These are phyloP conservation scores for Hyaloscypha hepaticicola DNA, from an alignment of 495 filamentous ascomycete genomes.

Conservation along the genomic window DNA sequence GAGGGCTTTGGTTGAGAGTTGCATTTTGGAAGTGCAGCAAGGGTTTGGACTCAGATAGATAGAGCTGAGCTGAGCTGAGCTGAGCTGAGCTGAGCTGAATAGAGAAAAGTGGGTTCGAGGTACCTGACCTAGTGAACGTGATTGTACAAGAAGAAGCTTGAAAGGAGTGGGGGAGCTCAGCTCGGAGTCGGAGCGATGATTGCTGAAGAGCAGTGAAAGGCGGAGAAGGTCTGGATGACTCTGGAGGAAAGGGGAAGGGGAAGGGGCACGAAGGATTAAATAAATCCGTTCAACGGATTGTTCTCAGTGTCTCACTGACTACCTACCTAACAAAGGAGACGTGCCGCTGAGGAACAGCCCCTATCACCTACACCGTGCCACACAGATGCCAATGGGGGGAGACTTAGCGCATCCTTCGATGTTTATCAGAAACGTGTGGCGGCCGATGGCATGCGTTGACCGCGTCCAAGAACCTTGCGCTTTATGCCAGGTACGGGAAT, in stretches of 20 bases:
- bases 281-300: not conserved
- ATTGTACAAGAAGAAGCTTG: not conserved
- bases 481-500: not conserved
- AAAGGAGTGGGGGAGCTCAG: not conserved
- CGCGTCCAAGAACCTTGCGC: not conserved
- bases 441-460: not conserved
- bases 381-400: not conserved
- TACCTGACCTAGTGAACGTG: not conserved
- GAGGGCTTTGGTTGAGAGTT: constrained; percentile 22
- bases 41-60: not conserved
- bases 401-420: not conserved
- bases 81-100: too few species aligned
- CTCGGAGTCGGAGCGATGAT: not conserved
- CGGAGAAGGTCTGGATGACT: not conserved
- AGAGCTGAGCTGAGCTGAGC: not conserved
- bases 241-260: not conserved
- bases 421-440: not conserved
- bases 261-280: not conserved
- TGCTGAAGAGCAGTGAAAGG: not conserved
- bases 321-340: not conserved
- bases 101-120: too few species aligned
- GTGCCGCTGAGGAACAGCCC: not conserved
- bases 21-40: constrained; percentile 11
- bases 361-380: not conserved
- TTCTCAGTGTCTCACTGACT: too few species aligned